Evolutionary conservation across 2,329 filamentous ascomycete species (phyloP).

Genomic region (Xylaria sp.): DNA sequence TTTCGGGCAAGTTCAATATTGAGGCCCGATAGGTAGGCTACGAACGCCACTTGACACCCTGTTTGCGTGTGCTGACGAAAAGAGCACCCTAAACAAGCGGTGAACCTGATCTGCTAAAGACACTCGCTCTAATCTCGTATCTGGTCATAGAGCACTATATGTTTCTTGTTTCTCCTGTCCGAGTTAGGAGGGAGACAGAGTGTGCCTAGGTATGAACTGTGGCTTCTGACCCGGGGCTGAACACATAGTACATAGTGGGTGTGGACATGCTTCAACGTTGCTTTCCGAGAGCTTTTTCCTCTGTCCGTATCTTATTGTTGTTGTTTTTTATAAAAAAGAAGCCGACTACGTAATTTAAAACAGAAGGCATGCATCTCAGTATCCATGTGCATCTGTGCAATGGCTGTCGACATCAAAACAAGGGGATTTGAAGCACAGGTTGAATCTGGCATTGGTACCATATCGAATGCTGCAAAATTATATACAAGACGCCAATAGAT

Average conservation of each 20-base stretch:
- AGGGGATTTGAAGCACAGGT: not conserved
- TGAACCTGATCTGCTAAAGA: not conserved
- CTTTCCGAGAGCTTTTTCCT: not conserved
- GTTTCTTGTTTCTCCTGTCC: not conserved
- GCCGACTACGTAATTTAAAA: not conserved
- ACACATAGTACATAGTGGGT: not conserved
- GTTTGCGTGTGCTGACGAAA: conserved; percentile 25
- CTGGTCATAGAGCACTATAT: not conserved
- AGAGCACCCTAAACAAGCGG: not conserved
- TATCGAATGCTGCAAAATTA: not conserved
- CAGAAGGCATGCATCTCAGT: not conserved
- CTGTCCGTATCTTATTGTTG: not conserved
- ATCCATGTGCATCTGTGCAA: not conserved
- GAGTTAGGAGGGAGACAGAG: too few relatives aligned
- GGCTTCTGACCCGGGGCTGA: too few relatives aligned
- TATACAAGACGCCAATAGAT: not conserved
- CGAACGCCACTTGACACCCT: conserved; percentile 37
- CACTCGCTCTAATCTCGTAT: not conserved
- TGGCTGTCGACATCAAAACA: not conserved
- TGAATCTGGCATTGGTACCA: not conserved
- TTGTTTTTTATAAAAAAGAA: not conserved
- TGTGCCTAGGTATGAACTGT: too few relatives aligned
- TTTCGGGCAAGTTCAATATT: not conserved
- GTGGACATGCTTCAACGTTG: not conserved
- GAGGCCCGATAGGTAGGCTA: conserved; percentile 35